Evolutionary conservation across 1,284 basidiomycete species (phyloP).

Genomic region (Irpex sp.): DNA sequence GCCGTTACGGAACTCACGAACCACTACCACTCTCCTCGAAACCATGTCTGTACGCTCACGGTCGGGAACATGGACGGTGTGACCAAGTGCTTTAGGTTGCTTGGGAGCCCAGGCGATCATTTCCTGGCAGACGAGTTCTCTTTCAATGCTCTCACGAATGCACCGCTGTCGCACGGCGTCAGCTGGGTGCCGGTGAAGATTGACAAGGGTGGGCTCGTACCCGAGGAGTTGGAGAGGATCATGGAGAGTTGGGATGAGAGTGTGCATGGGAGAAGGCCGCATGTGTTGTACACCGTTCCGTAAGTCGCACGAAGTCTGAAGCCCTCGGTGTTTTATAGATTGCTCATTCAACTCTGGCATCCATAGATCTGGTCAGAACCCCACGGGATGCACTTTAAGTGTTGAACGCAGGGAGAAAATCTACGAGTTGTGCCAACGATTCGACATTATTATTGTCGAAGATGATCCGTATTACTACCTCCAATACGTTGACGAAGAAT

Average conservation of each 20-base stretch:
- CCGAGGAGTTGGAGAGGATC: conserved; percentile 35
- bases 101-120: conserved; percentile 35
- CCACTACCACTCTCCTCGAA: conserved; percentile 30
- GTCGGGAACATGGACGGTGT: conserved; percentile 38
- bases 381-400: conserved; percentile 36
- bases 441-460: conserved; percentile 40
- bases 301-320: conserved; percentile 18
- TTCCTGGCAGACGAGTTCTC: conserved; percentile 43
- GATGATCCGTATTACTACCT: conserved; percentile 36
- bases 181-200: conserved; percentile 38
- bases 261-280: conserved; percentile 32
- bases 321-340: not conserved
- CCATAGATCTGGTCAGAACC: conserved; percentile 37
- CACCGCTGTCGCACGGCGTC: conserved; percentile 34
- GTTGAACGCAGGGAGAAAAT: conserved; percentile 34
- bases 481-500: conserved; percentile 22
- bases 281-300: conserved; percentile 40
- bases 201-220: conserved; percentile 39
- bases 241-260: conserved; percentile 32
- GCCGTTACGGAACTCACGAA: conserved; percentile 31
- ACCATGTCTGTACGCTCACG: conserved; percentile 32
- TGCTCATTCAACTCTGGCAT: not conserved
- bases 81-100: conserved; percentile 37
- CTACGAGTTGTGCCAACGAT: conserved; percentile 35
- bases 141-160: conserved; percentile 36